Conservation (phyloP, 2,329 filamentous ascomycete species). For the Lasiodiplodia gonubiensis region DNA sequence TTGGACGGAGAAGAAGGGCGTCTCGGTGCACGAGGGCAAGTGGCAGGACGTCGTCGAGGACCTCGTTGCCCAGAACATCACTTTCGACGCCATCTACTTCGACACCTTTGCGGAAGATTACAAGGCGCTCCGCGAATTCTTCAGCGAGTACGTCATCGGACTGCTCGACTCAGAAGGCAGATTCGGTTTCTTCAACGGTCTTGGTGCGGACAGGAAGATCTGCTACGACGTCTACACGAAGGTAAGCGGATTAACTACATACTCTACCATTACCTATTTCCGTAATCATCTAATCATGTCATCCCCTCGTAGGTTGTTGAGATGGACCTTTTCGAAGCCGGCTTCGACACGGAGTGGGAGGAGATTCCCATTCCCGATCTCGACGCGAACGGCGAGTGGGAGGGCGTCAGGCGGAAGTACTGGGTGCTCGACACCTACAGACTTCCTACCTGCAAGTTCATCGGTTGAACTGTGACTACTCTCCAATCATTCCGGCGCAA, state of each 20-base stretch:
- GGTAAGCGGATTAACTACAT: conserved; percentile 43
- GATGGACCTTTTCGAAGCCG: conserved; percentile 86
- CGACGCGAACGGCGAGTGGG: conserved; percentile 77
- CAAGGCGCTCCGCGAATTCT: conserved; percentile 81
- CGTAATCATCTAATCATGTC: conserved; percentile 10
- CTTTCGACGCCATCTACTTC: conserved; percentile 75
- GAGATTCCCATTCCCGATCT: conserved; percentile 76
- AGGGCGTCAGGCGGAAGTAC: conserved; percentile 84
- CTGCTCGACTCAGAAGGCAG: conserved; percentile 68
- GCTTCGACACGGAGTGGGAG: conserved; percentile 87
- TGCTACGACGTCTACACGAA: conserved; percentile 97
- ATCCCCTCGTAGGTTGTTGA: conserved; percentile 66
- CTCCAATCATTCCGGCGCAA: not conserved
- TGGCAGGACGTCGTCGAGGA: conserved; percentile 58
- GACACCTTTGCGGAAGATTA: conserved; percentile 98
- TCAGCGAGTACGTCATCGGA: conserved; percentile 82
- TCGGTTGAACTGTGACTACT: conserved; percentile 57
- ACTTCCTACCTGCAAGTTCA: conserved; percentile 75
- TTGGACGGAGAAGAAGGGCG: conserved; percentile 56
- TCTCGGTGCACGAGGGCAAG: conserved; percentile 55
- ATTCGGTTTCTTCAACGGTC: conserved; percentile 72
- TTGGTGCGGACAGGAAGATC: conserved; percentile 88
- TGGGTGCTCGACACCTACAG: conserved; percentile 84
- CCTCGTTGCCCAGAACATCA: conserved; percentile 49
- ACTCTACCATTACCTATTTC: conserved; percentile 15